Base-by-base conservation (phyloP, 495 filamentous ascomycete genomes). In the Clohesyomyces aquaticus region DNA sequence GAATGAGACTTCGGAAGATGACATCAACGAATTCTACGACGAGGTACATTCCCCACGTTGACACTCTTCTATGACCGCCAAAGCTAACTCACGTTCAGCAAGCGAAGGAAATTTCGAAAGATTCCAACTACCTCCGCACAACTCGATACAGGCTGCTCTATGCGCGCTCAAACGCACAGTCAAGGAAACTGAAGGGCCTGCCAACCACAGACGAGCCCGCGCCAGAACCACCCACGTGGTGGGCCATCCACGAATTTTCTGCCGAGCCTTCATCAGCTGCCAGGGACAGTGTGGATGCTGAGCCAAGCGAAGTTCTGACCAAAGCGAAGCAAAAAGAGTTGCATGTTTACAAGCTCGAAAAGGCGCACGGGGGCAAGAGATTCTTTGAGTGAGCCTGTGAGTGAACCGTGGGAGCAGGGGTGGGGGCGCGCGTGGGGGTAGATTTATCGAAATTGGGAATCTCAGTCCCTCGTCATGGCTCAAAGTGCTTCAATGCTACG, bases 21-120 rank as follows among this genome's bases (percentile, higher is more conserved):
- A 69, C 54, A 53, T 71, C 19, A 62, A 69, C 52, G 49, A 56
- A 19, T 70, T 66, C 56, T 72, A 62, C 60, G 65, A 64, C n/a
- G 25, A 59, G 35, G 65, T 63, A 55, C 35, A 27, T 22, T 10
- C 8, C 21, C 4, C 12, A 3, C 26, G 10, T 19, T 1, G 10
- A 10, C 8, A 18, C 1, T 14, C 10, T 47, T 50, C 14, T 3
- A 1, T 4, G 21, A 14, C 3, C 1, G 16, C 22, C 38, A 1
- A 62, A 21, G 19, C 42, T 63, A 8, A 63, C 43, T 1, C 1
- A 3, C 4, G 10, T 51, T 2, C 19, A 68, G 65, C 65, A 68
- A 63, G 48, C 32, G 3, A 25, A 22, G 26, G 45, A 26, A 4
- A 21, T 68, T 9, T 63, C 66, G 23, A 66, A 63, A 63, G 38